Base-by-base conservation (phyloP, 768 basidiomycete genomes). In the Plicaturopsis crispa region DNA sequence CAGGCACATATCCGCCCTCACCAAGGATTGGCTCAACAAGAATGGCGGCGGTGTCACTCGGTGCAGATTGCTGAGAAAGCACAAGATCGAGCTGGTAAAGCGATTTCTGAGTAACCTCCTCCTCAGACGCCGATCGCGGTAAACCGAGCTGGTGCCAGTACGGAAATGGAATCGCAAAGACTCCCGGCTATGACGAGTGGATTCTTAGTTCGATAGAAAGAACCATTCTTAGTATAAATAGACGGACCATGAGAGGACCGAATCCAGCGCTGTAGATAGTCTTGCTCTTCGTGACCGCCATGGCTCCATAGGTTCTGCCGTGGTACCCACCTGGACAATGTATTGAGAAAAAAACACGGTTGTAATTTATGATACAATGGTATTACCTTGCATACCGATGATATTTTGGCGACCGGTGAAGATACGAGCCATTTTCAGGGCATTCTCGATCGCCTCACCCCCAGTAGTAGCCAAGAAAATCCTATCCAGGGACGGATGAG, bases 391-490 rank as follows among this genome's bases (percentile, higher is more conserved):
- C 83, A 98, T 88, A 42, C 75, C 66, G 38, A 98, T 89, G 43
- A 98, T 74, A 55, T 94, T 91, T 55, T 90, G 89, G 46, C 75
- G 70, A 21, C 81, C 78, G 1, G 93, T 97, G 23, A 80, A 64
- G 18, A 58, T 53, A 23, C 93, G 75, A 3, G 87, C 84, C 65
- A 97, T 79, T 64, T 96, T 97, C 46, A 98, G 61, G 3, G 90
- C 72, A 1, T 80, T 88, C 61, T 96, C 93, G 31, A 91, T 73
- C 1, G 92, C 94, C 59, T 98, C 94, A 1, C 89, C 82, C 2
- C 94, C 94, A 2, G 91, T 93, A 66, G 89, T 97, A 85, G 86
- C 89, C 62, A 96, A 89, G 74, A 92, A 96, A 72, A 97, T 97
- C 18, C 88, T 88, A 57, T 94, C 85, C 22, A 98, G 71, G 1